These are phyloP conservation scores for Suhomyces sp. DNA, from an alignment of 805 yeast species.

Conservation along the genomic window DNA sequence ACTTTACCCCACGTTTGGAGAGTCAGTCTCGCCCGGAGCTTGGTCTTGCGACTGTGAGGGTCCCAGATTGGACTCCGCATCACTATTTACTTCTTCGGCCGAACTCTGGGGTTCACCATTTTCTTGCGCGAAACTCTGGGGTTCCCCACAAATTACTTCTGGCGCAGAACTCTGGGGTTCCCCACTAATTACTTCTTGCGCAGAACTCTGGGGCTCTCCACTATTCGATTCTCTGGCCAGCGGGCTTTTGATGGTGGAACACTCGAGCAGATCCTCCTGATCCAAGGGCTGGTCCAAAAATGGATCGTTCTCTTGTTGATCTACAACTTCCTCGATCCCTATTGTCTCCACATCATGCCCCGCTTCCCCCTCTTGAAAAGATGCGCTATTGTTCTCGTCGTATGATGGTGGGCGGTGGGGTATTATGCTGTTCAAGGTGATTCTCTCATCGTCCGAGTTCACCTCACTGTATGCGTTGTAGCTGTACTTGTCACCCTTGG, in stretches of 20 bases:
- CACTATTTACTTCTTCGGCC: neutral
- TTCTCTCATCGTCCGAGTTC: slow-evolving; percentile 38
- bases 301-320: neutral
- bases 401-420: slow-evolving; percentile 42
- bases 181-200: neutral
- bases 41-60: neutral
- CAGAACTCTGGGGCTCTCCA: neutral
- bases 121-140: neutral
- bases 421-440: slow-evolving; percentile 37
- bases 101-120: neutral
- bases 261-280: neutral
- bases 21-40: neutral
- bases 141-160: neutral
- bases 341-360: neutral
- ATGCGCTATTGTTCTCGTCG: slow-evolving; percentile 6
- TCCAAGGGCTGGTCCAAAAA: neutral
- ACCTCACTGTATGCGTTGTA: slow-evolving; percentile 41
- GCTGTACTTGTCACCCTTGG: slow-evolving; percentile 27
- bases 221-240: neutral
- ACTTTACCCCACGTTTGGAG: neutral
- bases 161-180: neutral
- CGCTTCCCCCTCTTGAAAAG: neutral
- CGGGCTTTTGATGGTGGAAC: neutral
- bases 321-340: slow-evolving; percentile 1
- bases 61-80: neutral